Conservation (phyloP, 371 early-diverging fungal species). For the Mucor racemosus region DNA sequence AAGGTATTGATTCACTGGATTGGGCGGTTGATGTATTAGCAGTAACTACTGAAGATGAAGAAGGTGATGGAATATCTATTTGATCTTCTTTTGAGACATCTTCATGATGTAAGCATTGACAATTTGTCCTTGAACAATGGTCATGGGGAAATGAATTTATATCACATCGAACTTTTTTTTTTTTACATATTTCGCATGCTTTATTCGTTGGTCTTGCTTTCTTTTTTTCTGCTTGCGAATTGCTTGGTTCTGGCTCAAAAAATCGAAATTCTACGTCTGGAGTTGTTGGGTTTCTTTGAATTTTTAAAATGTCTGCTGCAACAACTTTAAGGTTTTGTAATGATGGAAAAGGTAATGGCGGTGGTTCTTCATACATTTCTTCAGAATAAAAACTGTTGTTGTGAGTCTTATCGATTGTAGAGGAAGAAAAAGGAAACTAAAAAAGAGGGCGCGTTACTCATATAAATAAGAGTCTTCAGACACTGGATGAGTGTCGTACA, state of each 20-base stretch:
- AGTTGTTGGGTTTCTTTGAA: conserved; percentile 19
- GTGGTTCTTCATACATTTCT: conserved; percentile 19
- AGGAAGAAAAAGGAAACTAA: background rate
- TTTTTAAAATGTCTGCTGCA: conserved; percentile 17
- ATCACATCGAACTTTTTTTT: conserved; percentile 28
- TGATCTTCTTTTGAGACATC: conserved; percentile 7
- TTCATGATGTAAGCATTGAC: conserved; percentile 24
- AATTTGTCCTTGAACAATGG: conserved; percentile 17
- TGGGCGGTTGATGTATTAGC: background rate
- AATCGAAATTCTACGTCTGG: conserved; percentile 21
- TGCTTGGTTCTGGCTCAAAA: background rate
- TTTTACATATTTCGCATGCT: conserved; percentile 28
- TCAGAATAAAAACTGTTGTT: no score
- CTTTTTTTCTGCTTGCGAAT: background rate
- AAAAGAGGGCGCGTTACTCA: background rate
- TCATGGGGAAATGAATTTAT: conserved; percentile 16
- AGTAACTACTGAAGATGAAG: background rate
- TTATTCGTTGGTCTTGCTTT: conserved; percentile 11
- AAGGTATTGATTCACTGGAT: conserved; percentile 15
- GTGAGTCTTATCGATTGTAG: background rate
- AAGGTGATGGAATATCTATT: background rate
- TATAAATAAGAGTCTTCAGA: background rate
- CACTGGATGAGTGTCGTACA: no score
- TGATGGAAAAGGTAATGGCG: conserved; percentile 27
- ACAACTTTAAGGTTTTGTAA: conserved; percentile 18